Percentiles rank a stretch among this genome's conserved stretches.
phyloP scores from a whole-genome alignment of 2,329 filamentous ascomycete genomes.

The Penicillium glabrum region DNA sequence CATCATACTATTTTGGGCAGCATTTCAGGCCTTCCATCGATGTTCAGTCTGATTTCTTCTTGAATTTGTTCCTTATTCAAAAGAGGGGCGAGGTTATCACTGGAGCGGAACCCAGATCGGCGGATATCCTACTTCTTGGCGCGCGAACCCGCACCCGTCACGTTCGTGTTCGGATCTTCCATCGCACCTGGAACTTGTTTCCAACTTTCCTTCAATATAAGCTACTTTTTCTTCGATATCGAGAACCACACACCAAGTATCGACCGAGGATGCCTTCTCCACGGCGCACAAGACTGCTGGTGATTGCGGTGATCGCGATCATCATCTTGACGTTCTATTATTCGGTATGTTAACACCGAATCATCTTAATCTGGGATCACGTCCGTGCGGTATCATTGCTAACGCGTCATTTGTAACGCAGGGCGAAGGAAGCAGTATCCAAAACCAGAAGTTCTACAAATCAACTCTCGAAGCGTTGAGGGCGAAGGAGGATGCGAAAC shows the following conservation, averaged over 20 bases:
- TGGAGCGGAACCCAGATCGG: not conserved
- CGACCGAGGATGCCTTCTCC: slow-evolving; percentile 63
- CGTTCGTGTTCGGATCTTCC: not conserved
- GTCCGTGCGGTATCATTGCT: not conserved
- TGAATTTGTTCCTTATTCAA: not conserved
- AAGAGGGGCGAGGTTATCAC: not conserved
- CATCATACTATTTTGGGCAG: not conserved
- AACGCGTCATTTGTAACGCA: slow-evolving; percentile 18
- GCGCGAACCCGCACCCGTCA: not conserved
- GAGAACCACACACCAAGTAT: not conserved
- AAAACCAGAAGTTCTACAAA: slow-evolving; percentile 54
- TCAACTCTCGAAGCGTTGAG: slow-evolving; percentile 57
- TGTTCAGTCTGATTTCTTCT: not conserved
- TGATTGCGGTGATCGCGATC: slow-evolving; percentile 63
- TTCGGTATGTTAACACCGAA: slow-evolving; percentile 52
- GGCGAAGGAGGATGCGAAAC: slow-evolving; percentile 42
- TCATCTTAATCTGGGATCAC: not conserved
- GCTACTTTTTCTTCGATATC: not conserved
- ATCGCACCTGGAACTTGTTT: not conserved
- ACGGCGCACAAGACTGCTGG: slow-evolving; percentile 57
- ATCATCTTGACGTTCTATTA: slow-evolving; percentile 73
- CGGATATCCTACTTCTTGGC: not conserved
- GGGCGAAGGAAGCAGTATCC: slow-evolving; percentile 41
- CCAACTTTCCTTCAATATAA: not conserved
- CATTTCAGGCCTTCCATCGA: not conserved